phyloP scores from a whole-genome alignment of 139 green algal species.

The Chlorella sp. region DNA sequence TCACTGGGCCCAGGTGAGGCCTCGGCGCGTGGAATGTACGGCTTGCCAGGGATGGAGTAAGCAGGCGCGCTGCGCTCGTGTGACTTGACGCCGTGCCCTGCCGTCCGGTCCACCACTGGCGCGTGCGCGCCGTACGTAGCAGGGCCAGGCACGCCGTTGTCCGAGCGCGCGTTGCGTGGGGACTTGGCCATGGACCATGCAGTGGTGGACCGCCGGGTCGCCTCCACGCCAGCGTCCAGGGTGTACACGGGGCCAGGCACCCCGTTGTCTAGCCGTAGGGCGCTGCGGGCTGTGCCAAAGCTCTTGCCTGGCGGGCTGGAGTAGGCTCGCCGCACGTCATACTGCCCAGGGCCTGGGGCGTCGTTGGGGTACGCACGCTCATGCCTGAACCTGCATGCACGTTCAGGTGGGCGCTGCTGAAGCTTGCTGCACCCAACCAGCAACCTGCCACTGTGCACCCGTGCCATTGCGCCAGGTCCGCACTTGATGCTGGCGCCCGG shows the following conservation, averaged over 20 bases:
- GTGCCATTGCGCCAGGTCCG: no score
- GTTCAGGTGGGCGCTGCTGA: no score
- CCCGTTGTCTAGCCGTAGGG: neutral
- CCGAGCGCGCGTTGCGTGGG: neutral
- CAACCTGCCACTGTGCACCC: no score
- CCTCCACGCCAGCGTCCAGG: neutral
- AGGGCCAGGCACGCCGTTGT: slow-evolving; percentile 8
- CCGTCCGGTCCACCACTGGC: neutral
- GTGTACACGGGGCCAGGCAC: slow-evolving; percentile 14
- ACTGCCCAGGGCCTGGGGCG: neutral
- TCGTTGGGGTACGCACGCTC: neutral
- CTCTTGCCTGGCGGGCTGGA: slow-evolving; percentile 5
- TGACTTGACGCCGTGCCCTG: neutral
- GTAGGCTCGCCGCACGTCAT: neutral
- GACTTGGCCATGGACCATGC: slow-evolving; percentile 11
- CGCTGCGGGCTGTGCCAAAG: slow-evolving; percentile 12
- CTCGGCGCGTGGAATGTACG: neutral
- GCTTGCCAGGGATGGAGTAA: neutral
- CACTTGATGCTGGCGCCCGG: slow-evolving; percentile 14
- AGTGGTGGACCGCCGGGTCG: neutral
- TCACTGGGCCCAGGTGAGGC: neutral
- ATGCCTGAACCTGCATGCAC: slow-evolving; percentile 9
- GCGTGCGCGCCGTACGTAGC: slow-evolving; percentile 6
- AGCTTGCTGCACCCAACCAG: no score
- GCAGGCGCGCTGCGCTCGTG: neutral